These are phyloP conservation scores for Yamadazyma pseudoaaseri DNA, from an alignment of 1,139 yeast species.

Conservation along the genomic window DNA sequence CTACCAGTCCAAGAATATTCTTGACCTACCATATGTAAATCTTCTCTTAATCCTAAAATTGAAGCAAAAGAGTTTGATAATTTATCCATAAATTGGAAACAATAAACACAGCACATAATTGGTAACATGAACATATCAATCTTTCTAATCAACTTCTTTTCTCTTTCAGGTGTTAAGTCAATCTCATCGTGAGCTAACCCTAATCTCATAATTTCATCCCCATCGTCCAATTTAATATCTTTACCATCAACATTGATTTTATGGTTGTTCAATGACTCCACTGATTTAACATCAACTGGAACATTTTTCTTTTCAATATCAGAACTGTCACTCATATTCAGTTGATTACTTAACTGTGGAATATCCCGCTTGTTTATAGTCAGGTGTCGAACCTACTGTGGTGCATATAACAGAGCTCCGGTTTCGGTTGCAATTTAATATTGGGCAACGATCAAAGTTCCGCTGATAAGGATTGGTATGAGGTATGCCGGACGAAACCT, in stretches of 20 bases:
- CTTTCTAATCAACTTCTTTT: conserved; percentile 20
- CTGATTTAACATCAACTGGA: conserved; percentile 6
- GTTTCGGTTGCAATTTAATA: too few species aligned
- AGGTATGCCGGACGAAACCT: too few species aligned
- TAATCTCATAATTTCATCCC: conserved; percentile 33
- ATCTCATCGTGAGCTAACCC: conserved; percentile 20
- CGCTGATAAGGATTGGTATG: too few species aligned
- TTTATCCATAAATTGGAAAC: conserved; percentile 68
- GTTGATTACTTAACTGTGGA: neutral
- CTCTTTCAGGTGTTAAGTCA: conserved; percentile 18
- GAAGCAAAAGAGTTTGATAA: conserved; percentile 58
- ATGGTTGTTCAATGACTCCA: conserved; percentile 7
- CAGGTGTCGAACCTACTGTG: too few species aligned
- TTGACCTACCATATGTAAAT: conserved; percentile 48
- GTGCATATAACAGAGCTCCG: too few species aligned
- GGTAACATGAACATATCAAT: conserved; percentile 53
- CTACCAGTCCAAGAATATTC: conserved; percentile 59
- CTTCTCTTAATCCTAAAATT: conserved; percentile 53
- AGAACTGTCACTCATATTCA: conserved; percentile 1
- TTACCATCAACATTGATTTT: conserved; percentile 11
- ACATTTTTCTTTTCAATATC: conserved; percentile 1
- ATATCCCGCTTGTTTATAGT: too few species aligned
- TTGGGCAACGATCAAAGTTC: too few species aligned
- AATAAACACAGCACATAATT: conserved; percentile 52
- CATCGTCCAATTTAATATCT: conserved; percentile 18